These are phyloP conservation scores for Talaromyces marneffei DNA, from an alignment of 2,329 filamentous ascomycete species.

Conservation along the genomic window DNA sequence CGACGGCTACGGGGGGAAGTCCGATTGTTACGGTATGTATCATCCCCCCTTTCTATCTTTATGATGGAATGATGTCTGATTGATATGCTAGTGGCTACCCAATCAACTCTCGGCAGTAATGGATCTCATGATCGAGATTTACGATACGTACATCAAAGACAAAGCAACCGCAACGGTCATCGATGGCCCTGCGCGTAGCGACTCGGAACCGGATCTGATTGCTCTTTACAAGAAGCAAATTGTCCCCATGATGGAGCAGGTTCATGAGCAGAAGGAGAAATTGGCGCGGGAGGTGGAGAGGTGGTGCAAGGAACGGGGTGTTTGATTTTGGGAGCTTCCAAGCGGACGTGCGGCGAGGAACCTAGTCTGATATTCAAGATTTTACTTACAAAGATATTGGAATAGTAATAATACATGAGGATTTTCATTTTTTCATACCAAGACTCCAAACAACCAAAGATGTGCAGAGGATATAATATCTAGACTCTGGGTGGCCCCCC, in stretches of 20 bases:
- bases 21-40: conserved; percentile 43
- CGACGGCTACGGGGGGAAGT: conserved; percentile 45
- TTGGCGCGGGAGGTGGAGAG: conserved; percentile 39
- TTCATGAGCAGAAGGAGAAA: conserved; percentile 32
- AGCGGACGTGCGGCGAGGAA: too few relatives aligned
- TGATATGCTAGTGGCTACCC: conserved; percentile 37
- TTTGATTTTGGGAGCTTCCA: too few relatives aligned
- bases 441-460: not conserved
- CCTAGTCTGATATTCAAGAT: too few relatives aligned
- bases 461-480: not conserved
- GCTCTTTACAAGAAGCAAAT: conserved; percentile 25
- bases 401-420: not conserved
- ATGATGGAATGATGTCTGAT: not conserved
- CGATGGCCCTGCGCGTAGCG: conserved; percentile 1
- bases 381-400: too few relatives aligned
- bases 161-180: conserved; percentile 19
- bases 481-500: not conserved
- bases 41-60: not conserved
- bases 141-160: conserved; percentile 34
- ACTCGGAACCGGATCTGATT: conserved; percentile 16
- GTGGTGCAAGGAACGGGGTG: conserved; percentile 43
- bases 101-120: conserved; percentile 46
- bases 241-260: conserved; percentile 31
- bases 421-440: not conserved
- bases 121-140: conserved; percentile 44